Evolutionary conservation across 2,329 filamentous ascomycete genomes (phyloP).

Genomic region (Leptographium radiaticola): DNA sequence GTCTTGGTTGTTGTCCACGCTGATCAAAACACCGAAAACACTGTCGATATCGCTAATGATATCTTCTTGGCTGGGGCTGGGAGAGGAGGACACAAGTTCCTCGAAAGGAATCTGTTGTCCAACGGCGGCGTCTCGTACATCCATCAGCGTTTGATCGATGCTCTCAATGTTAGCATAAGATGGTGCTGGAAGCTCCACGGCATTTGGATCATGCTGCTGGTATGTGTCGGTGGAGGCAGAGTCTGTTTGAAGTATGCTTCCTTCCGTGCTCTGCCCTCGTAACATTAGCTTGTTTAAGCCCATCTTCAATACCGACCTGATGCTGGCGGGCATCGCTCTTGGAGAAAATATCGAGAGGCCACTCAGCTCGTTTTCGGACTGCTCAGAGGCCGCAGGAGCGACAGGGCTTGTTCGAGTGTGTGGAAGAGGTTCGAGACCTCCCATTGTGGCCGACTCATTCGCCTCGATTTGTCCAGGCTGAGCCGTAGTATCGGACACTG

Average conservation of each 20-base stretch:
- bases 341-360: not conserved
- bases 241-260: no score
- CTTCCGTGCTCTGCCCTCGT: not conserved
- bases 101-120: not conserved
- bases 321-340: not conserved
- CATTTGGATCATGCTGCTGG: not conserved
- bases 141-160: not conserved
- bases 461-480: not conserved
- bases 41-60: constrained; percentile 6
- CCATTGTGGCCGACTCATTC: not conserved
- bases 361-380: not conserved
- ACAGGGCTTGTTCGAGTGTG: not conserved
- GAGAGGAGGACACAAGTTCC: not conserved
- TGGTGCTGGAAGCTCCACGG: not conserved
- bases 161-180: not conserved
- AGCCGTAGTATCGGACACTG: not conserved
- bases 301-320: constrained; percentile 6
- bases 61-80: not conserved
- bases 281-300: constrained; percentile 6
- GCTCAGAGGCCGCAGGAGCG: not conserved
- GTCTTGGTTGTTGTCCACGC: constrained; percentile 1
- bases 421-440: not conserved
- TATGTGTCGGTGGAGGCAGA: not conserved
- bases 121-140: not conserved
- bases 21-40: constrained; percentile 6